Percentiles rank a stretch among this genome's conserved stretches.
Conservation (phyloP, 1,139 yeast genomes). For the Suzukiozyma palmioleophila region DNA sequence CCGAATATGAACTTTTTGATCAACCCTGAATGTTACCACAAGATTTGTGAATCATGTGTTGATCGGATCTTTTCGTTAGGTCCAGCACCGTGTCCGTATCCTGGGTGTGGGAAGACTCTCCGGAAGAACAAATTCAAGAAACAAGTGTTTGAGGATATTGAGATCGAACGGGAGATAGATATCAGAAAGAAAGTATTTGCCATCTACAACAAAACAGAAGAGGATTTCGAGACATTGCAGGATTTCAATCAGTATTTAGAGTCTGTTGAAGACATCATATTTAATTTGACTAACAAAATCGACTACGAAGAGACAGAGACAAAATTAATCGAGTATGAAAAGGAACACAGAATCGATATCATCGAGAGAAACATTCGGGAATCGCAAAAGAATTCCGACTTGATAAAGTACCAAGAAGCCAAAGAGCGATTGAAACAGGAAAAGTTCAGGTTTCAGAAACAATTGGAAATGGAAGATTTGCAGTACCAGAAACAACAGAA, state of each 20-base stretch:
- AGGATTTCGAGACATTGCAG: constrained; percentile 58
- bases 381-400: constrained; percentile 64
- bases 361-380: constrained; percentile 60
- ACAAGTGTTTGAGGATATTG: constrained; percentile 86
- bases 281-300: constrained; percentile 65
- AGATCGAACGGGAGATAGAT: constrained; percentile 89
- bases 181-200: constrained; percentile 72
- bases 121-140: constrained; percentile 87
- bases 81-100: constrained; percentile 96
- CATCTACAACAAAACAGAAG: constrained; percentile 77
- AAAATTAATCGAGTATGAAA: constrained; percentile 66
- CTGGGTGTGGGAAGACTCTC: constrained; percentile 81
- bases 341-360: constrained; percentile 70
- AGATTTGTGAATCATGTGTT: constrained; percentile 94
- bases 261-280: constrained; percentile 74
- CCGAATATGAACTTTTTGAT: constrained; percentile 91
- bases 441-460: constrained; percentile 58
- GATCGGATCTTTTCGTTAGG: constrained; percentile 91
- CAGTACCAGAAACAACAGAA: constrained; percentile 54
- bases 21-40: constrained; percentile 96
- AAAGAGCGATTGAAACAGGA: constrained; percentile 57
- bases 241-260: constrained; percentile 78
- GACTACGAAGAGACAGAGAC: constrained; percentile 72
- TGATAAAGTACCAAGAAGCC: constrained; percentile 53
- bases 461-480: constrained; percentile 65